phyloP scores from a whole-genome alignment of 306 rosid genomes.

The Gynostemma pentaphyllum region DNA sequence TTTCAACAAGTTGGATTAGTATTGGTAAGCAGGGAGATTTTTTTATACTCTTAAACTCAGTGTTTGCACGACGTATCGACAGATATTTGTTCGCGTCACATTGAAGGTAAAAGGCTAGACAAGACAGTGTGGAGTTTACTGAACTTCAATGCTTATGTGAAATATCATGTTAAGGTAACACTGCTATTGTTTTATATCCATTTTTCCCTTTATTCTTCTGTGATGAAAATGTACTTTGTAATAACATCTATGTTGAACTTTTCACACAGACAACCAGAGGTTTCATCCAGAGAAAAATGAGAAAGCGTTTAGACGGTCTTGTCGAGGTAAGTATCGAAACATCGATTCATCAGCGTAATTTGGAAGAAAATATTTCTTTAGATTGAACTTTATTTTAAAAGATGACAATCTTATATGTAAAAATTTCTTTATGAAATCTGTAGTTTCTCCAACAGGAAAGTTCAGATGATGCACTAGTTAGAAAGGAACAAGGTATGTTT shows the following conservation, averaged over 20 bases:
- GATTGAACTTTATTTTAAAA: not conserved
- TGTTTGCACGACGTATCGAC: slow-evolving; percentile 8
- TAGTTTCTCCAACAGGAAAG: slow-evolving; percentile 44
- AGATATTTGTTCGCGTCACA: slow-evolving; percentile 56
- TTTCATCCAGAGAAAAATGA: slow-evolving; percentile 76
- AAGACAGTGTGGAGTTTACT: slow-evolving; percentile 75
- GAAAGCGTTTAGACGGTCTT: slow-evolving; percentile 54
- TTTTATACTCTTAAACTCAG: not conserved
- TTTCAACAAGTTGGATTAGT: not conserved
- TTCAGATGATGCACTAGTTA: slow-evolving; percentile 22
- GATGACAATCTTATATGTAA: not conserved
- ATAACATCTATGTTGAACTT: not conserved
- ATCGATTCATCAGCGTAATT: slow-evolving; percentile 1
- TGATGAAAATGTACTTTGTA: not conserved
- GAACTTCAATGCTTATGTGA: slow-evolving; percentile 61
- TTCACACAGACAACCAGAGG: slow-evolving; percentile 57
- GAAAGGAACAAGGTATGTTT: slow-evolving; percentile 36
- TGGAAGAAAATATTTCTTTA: not conserved
- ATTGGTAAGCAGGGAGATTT: not conserved
- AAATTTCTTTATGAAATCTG: slow-evolving; percentile 14
- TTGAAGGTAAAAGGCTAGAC: slow-evolving; percentile 60
- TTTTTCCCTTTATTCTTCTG: not conserved
- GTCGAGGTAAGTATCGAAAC: slow-evolving; percentile 36
- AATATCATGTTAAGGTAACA: slow-evolving; percentile 66
- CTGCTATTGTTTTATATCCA: not conserved